Conservation (phyloP, 2,329 filamentous ascomycete genomes). For the Paraphoma sp. region DNA sequence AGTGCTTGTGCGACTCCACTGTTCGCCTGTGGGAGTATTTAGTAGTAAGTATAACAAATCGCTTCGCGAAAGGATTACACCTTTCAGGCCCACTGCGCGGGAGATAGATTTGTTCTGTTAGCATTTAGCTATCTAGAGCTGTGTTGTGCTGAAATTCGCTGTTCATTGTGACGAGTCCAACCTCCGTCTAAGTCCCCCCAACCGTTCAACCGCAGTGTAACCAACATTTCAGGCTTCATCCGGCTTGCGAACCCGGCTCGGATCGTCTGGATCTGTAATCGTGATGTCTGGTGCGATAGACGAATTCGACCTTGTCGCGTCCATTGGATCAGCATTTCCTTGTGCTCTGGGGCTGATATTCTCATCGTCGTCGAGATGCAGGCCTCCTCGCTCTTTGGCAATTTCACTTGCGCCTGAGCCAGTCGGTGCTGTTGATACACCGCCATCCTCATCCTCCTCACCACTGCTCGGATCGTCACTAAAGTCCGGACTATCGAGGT, state of each 20-base stretch:
- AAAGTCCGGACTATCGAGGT: constrained; percentile 49
- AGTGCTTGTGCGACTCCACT: too few relatives aligned
- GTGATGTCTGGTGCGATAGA: constrained; percentile 1
- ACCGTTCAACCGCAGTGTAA: neutral
- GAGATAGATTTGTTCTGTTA: too few relatives aligned
- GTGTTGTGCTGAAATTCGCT: too few relatives aligned
- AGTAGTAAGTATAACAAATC: too few relatives aligned
- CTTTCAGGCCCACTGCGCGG: too few relatives aligned
- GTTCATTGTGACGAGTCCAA: too few relatives aligned
- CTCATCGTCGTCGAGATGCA: constrained; percentile 2
- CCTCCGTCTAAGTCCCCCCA: too few relatives aligned
- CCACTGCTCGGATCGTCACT: constrained; percentile 45
- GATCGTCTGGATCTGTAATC: constrained; percentile 4
- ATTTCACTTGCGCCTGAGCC: constrained; percentile 7
- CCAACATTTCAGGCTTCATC: constrained; percentile 3
- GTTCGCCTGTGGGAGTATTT: too few relatives aligned
- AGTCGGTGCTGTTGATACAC: constrained; percentile 17
- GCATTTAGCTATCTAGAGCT: too few relatives aligned
- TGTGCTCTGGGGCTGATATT: constrained; percentile 1
- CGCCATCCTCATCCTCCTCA: constrained; percentile 37
- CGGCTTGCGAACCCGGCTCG: constrained; percentile 1
- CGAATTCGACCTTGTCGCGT: neutral
- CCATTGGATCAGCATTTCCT: constrained; percentile 2
- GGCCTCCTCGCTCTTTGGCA: constrained; percentile 2
- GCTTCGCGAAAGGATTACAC: too few relatives aligned